Base-by-base conservation (phyloP, 2,329 filamentous ascomycete genomes). In the Fonsecaea erecta region DNA sequence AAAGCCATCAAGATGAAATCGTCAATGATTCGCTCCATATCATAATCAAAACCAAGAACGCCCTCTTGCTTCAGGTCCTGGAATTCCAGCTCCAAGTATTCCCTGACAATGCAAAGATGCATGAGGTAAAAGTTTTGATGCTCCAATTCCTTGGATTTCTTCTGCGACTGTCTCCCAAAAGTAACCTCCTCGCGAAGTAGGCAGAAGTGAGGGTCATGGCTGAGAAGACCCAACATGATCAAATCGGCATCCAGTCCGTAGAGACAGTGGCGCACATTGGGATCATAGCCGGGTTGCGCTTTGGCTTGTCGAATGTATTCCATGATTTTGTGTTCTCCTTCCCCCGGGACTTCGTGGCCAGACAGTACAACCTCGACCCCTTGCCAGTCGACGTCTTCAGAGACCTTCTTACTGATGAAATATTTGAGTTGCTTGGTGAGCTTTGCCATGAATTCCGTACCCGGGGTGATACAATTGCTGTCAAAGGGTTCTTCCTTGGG, bases 291-390 rank as follows among this genome's bases (percentile, higher is more conserved):
- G 1, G 91, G 91, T 78, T 99, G 95, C 55, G 94, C 93, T 83
- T 98, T 98, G 68, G 95, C 92, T 78, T 96, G 92, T 72, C 95
- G 91, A 78, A 99, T 99, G 79, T 99, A 99, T 79, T 99, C 96
- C 95, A 99, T 99, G 79, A 99, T 97, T 82, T 99, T 99, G 83
- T 99, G 95, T 79, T 99, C 95, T 73, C 95, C 95, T 80, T 99
- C 96, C 73, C 95, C 95, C 6, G 95, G 95, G 28, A 98, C 94
- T 78, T 99, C 96, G 75, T 99, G 96, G 61, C 96, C 95, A 5
- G 95, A 99, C 65, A 99, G 85, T 60, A 99, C 93, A 72, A 99
- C 89, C 75, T 98, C 93, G 70, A 96, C 95, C 66, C 91, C 91
- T 80, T 99, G 95, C 95, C 95, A 99, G 74, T 99, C 95, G 54